phyloP scores from a whole-genome alignment of 768 basidiomycete genomes.

The Russula brevipes region DNA sequence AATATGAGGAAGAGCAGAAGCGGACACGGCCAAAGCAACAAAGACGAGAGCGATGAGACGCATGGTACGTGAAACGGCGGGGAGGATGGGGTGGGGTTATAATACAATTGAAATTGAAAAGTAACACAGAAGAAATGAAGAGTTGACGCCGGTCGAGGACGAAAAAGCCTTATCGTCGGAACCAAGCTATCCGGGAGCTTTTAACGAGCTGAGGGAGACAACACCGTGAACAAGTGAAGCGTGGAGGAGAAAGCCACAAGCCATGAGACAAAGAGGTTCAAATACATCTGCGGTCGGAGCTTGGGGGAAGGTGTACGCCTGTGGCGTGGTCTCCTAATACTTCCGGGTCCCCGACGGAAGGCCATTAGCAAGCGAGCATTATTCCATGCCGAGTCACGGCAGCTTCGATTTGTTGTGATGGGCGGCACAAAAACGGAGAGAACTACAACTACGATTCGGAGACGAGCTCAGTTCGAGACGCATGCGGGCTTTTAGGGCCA shows the following conservation, averaged over 20 bases:
- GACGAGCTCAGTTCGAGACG: too few species aligned
- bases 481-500: too few species aligned
- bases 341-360: too few species aligned
- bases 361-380: too few species aligned
- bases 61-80: too few species aligned
- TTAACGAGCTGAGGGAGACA: neutral
- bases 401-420: too few species aligned
- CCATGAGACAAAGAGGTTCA: neutral
- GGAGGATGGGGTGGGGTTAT: too few species aligned
- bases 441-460: too few species aligned
- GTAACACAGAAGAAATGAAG: neutral
- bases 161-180: neutral
- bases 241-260: neutral
- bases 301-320: too few species aligned
- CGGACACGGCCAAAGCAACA: conserved; percentile 31
- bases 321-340: too few species aligned
- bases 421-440: too few species aligned
- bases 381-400: too few species aligned
- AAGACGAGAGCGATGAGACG: conserved; percentile 11
- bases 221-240: neutral
- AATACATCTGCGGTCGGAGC: neutral
- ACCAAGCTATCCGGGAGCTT: conserved; percentile 1
- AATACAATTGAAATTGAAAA: neutral
- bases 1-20: conserved; percentile 23
- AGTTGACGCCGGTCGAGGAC: conserved; percentile 15